These are phyloP conservation scores for Ophiostoma triangulosporum DNA, from an alignment of 2,329 filamentous ascomycete genomes.

Conservation along the genomic window DNA sequence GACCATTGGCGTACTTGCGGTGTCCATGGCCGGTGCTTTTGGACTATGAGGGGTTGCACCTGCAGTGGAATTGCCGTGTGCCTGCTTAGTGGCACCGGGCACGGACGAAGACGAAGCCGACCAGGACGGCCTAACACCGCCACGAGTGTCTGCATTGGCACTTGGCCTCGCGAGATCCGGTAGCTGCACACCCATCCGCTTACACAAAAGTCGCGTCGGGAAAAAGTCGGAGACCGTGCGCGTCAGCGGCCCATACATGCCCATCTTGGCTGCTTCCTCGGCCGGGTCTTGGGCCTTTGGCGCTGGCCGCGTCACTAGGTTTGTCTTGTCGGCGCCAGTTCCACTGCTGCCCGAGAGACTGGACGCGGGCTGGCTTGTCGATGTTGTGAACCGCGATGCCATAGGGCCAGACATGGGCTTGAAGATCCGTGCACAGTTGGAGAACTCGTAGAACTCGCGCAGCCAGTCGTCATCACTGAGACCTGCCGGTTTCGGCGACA, in stretches of 20 bases:
- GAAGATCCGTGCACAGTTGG: constrained; percentile 56
- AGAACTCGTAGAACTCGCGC: constrained; percentile 67
- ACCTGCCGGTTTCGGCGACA: constrained; percentile 34
- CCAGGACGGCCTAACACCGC: background rate
- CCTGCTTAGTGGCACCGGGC: background rate
- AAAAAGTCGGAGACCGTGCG: constrained; percentile 58
- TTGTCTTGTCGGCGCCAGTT: background rate
- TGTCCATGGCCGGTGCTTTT: background rate
- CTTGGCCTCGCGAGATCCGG: constrained; percentile 54
- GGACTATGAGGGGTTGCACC: background rate
- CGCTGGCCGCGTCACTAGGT: constrained; percentile 29
- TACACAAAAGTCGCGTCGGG: constrained; percentile 78
- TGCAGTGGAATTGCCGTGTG: background rate
- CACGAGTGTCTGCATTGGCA: constrained; percentile 21
- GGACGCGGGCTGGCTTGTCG: constrained; percentile 29
- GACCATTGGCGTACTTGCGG: constrained; percentile 25
- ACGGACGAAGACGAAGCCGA: background rate
- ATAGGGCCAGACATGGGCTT: constrained; percentile 85
- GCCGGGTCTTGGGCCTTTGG: constrained; percentile 60
- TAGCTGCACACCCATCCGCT: constrained; percentile 77
- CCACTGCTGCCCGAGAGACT: constrained; percentile 16
- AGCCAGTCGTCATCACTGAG: constrained; percentile 59
- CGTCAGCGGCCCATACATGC: constrained; percentile 89
- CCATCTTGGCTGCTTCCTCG: constrained; percentile 72
- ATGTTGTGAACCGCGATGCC: constrained; percentile 82